Percentiles rank a stretch among this genome's conserved stretches.
Evolutionary conservation across 805 yeast species (phyloP).

Genomic region (Candida tibetensis): DNA sequence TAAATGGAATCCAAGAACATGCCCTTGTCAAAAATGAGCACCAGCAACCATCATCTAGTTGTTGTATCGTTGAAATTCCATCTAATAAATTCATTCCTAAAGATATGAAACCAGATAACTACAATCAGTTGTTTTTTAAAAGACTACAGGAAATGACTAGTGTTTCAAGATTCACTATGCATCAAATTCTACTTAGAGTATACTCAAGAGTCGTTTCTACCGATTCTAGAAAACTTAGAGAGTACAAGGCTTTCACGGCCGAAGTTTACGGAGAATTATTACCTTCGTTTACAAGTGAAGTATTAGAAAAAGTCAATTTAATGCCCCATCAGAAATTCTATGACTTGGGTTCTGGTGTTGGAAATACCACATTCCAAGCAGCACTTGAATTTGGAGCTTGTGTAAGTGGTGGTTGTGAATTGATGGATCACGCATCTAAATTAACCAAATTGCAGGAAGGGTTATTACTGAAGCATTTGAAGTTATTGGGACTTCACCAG

Average conservation of each 20-base stretch:
- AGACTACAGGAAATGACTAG: constrained; percentile 18
- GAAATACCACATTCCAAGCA: constrained; percentile 87
- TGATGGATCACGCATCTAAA: constrained; percentile 77
- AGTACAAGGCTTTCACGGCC: constrained; percentile 83
- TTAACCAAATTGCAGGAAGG: constrained; percentile 58
- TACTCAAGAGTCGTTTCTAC: constrained; percentile 82
- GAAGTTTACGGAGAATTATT: constrained; percentile 88
- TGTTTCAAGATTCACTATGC: constrained; percentile 40
- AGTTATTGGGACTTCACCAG: constrained; percentile 60
- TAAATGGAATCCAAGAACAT: constrained; percentile 1
- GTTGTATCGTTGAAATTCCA: constrained; percentile 2
- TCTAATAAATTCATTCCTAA: neutral
- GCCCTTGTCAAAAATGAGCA: neutral
- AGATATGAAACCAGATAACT: constrained; percentile 20
- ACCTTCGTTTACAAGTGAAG: constrained; percentile 70
- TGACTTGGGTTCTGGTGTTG: constrained; percentile 93
- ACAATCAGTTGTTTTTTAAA: constrained; percentile 18
- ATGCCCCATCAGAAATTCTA: constrained; percentile 58
- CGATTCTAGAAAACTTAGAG: constrained; percentile 55
- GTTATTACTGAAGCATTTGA: constrained; percentile 58
- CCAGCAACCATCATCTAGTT: neutral
- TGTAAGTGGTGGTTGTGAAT: constrained; percentile 81
- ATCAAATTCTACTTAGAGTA: constrained; percentile 68
- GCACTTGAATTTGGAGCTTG: constrained; percentile 80
- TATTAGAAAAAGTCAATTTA: constrained; percentile 57